These are phyloP conservation scores for Suillus weaverae DNA, from an alignment of 768 basidiomycete genomes.

Conservation along the genomic window DNA sequence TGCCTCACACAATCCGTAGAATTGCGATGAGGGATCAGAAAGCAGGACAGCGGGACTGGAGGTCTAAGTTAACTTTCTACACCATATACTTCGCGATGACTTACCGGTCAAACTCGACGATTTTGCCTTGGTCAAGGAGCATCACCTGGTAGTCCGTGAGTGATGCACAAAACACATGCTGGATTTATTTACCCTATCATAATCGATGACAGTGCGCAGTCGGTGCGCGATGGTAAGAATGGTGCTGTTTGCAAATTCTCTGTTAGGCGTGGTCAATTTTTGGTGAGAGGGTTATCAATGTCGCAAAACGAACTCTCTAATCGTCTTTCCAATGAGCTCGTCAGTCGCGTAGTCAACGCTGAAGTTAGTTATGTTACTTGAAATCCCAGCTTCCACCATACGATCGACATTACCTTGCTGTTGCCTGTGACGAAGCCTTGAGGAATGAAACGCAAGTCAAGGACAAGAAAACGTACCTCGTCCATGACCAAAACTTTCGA, in stretches of 20 bases:
- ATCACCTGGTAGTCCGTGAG: slow-evolving; percentile 51
- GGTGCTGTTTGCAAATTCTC: slow-evolving; percentile 78
- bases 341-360: slow-evolving; percentile 87
- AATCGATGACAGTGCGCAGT: slow-evolving; percentile 78
- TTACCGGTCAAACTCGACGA: slow-evolving; percentile 71
- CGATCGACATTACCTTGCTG: slow-evolving; percentile 51
- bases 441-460: neutral
- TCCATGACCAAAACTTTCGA: slow-evolving; percentile 84
- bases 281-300: neutral
- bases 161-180: slow-evolving; percentile 8
- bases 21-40: slow-evolving; percentile 55
- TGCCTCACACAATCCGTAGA: slow-evolving; percentile 69
- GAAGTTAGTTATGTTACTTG: slow-evolving; percentile 1
- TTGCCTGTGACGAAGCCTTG: slow-evolving; percentile 46
- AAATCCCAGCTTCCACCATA: neutral
- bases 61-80: neutral
- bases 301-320: slow-evolving; percentile 58
- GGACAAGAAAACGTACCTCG: slow-evolving; percentile 47
- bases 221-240: slow-evolving; percentile 84
- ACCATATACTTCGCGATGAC: slow-evolving; percentile 12
- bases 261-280: slow-evolving; percentile 23
- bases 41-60: slow-evolving; percentile 55
- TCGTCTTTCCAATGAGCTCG: slow-evolving; percentile 81
- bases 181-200: slow-evolving; percentile 62
- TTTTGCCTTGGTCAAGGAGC: slow-evolving; percentile 75